Conservation (phyloP, 345 rosid species). For the Murraya koenigii region DNA sequence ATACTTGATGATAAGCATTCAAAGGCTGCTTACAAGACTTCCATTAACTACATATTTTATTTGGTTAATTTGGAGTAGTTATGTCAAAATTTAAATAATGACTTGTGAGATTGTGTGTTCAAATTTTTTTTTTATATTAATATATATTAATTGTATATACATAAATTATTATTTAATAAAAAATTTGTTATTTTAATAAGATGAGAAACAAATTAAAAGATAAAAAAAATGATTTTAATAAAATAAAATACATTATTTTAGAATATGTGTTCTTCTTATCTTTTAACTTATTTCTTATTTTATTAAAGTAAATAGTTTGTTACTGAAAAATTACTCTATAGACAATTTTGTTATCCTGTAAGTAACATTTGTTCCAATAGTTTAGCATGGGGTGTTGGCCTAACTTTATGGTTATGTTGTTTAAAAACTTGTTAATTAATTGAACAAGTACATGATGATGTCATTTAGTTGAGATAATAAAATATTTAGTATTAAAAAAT, state of each 20-base stretch:
- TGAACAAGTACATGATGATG: neutral
- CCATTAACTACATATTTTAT: neutral
- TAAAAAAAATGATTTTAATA: too few relatives aligned
- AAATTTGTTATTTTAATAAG: too few relatives aligned
- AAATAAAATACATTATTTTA: too few relatives aligned
- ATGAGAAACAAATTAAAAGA: too few relatives aligned
- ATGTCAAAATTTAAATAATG: neutral
- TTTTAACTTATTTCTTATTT: too few relatives aligned
- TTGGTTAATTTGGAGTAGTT: neutral
- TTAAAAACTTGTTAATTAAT: neutral
- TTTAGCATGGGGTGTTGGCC: neutral
- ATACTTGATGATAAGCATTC: slow-evolving; percentile 9
- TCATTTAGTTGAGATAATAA: too few relatives aligned
- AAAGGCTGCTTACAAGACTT: neutral
- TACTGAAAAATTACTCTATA: neutral
- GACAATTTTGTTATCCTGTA: neutral
- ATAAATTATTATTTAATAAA: too few relatives aligned
- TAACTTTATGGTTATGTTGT: neutral
- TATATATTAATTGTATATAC: too few relatives aligned
- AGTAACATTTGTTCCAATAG: slow-evolving; percentile 18
- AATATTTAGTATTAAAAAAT: too few relatives aligned
- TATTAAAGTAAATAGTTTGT: too few relatives aligned
- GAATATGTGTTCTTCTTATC: too few relatives aligned
- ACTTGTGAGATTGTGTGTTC: neutral
- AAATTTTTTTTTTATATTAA: neutral